Evolutionary conservation across 1,139 yeast species (phyloP).

Genomic region (Neolecta irregularis): DNA sequence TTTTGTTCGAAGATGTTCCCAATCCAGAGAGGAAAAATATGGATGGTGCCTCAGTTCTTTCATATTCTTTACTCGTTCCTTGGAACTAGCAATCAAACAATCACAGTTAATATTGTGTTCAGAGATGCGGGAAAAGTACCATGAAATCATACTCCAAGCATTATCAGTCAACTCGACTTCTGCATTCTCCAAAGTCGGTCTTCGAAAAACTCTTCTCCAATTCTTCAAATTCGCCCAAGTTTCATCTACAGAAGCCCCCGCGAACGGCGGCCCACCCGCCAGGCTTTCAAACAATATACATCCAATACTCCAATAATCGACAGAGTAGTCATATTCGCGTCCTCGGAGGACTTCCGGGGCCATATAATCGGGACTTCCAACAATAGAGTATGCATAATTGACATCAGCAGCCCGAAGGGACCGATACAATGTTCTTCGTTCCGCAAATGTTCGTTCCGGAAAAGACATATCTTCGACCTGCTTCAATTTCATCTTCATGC

Average conservation of each 20-base stretch:
- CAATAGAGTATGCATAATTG: conserved; percentile 84
- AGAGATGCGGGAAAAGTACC: conserved; percentile 10
- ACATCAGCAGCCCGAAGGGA: conserved; percentile 41
- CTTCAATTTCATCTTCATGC: conserved; percentile 49
- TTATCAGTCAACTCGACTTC: conserved; percentile 37
- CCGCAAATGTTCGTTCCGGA: conserved; percentile 25
- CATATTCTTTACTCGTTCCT: conserved; percentile 56
- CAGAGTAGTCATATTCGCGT: conserved; percentile 81
- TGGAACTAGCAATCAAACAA: conserved; percentile 64
- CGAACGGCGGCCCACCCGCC: conserved; percentile 92
- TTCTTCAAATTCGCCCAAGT: conserved; percentile 86
- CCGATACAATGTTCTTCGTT: conserved; percentile 38
- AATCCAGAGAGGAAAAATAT: conserved; percentile 73
- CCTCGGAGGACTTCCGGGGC: conserved; percentile 95
- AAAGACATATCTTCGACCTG: conserved; percentile 55
- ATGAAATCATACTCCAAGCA: conserved; percentile 78
- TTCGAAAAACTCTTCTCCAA: conserved; percentile 74
- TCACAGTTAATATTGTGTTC: background rate
- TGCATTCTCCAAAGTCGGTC: conserved; percentile 46
- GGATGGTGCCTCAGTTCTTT: conserved; percentile 65
- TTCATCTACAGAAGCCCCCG: conserved; percentile 86
- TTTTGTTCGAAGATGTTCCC: conserved; percentile 50
- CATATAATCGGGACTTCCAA: conserved; percentile 98
- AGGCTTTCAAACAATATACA: conserved; percentile 86
- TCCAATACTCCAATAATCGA: conserved; percentile 97